Percentiles rank a stretch among this genome's conserved stretches.
Evolutionary conservation across 164 flowering plant genomes (phyloP).

Genomic region (Sedum album): DNA sequence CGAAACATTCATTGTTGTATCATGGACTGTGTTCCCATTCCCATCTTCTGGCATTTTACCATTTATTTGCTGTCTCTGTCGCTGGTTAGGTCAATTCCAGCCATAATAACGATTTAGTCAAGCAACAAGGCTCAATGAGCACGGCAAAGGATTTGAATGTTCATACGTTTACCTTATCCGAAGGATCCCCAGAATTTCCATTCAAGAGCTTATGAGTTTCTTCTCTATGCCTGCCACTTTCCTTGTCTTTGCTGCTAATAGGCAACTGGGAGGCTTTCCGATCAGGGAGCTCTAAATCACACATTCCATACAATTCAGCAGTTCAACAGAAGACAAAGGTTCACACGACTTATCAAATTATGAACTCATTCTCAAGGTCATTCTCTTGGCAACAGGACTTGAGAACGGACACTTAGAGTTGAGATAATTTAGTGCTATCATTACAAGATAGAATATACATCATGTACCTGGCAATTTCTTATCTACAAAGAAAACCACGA

Average conservation of each 20-base stretch:
- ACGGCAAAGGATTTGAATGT: neutral
- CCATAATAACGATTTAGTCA: neutral
- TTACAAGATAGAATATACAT: conserved; percentile 31
- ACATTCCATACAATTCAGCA: neutral
- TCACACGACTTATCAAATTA: too few relatives aligned
- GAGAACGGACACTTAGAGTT: neutral
- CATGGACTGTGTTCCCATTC: conserved; percentile 32
- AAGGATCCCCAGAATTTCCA: conserved; percentile 67
- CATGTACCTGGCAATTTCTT: conserved; percentile 66
- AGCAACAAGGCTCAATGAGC: neutral
- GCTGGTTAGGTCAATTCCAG: conserved; percentile 31
- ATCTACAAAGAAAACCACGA: conserved; percentile 82
- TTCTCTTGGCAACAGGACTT: neutral
- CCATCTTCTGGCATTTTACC: conserved; percentile 67
- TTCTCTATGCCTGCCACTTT: conserved; percentile 46
- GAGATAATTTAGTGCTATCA: neutral
- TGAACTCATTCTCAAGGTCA: too few relatives aligned
- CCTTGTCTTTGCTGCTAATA: conserved; percentile 59
- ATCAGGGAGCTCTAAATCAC: conserved; percentile 65
- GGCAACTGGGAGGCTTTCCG: conserved; percentile 50
- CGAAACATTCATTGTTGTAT: conserved; percentile 44
- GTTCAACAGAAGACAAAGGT: neutral
- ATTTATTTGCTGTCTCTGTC: conserved; percentile 64
- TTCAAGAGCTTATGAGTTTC: conserved; percentile 75
- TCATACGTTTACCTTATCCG: conserved; percentile 44